Evolutionary conservation across 768 basidiomycete species (phyloP).

Genomic region (Xanthoconium stramineum): DNA sequence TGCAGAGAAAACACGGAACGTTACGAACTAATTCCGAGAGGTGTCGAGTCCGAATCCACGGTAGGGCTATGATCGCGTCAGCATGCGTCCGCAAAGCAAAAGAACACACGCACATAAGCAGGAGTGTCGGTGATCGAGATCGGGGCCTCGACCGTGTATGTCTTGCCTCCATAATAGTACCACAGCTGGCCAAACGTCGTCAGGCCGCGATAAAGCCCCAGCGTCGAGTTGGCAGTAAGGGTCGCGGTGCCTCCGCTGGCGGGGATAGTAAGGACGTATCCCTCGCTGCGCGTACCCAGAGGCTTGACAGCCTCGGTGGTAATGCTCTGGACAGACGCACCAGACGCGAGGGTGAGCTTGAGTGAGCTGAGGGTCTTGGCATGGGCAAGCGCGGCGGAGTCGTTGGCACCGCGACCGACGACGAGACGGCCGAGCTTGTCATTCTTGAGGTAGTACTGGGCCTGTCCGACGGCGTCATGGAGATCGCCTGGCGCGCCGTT

Average conservation of each 20-base stretch:
- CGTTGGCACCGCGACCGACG: constrained; percentile 37
- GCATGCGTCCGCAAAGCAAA: not conserved
- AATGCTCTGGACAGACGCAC: constrained; percentile 27
- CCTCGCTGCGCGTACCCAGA: constrained; percentile 40
- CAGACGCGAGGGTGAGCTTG: constrained; percentile 22
- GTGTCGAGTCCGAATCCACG: constrained; percentile 48
- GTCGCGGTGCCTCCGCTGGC: constrained; percentile 33
- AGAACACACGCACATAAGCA: constrained; percentile 36
- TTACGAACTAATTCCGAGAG: constrained; percentile 39
- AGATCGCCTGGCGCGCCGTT: constrained; percentile 32
- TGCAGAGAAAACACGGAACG: no score
- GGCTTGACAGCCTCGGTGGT: constrained; percentile 34
- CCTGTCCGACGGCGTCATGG: constrained; percentile 30
- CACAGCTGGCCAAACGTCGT: constrained; percentile 56
- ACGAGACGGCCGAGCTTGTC: constrained; percentile 41
- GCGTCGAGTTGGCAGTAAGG: constrained; percentile 42
- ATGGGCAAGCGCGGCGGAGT: constrained; percentile 23
- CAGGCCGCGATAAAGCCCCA: constrained; percentile 53
- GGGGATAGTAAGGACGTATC: constrained; percentile 41
- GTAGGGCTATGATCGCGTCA: constrained; percentile 25
- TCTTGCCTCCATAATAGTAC: constrained; percentile 35
- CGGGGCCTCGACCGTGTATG: constrained; percentile 41
- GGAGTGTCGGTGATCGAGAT: constrained; percentile 44
- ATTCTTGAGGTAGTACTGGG: constrained; percentile 29
- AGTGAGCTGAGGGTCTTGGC: constrained; percentile 29